phyloP scores from a whole-genome alignment of 169 alveolate species.

The Babesia sp. region DNA sequence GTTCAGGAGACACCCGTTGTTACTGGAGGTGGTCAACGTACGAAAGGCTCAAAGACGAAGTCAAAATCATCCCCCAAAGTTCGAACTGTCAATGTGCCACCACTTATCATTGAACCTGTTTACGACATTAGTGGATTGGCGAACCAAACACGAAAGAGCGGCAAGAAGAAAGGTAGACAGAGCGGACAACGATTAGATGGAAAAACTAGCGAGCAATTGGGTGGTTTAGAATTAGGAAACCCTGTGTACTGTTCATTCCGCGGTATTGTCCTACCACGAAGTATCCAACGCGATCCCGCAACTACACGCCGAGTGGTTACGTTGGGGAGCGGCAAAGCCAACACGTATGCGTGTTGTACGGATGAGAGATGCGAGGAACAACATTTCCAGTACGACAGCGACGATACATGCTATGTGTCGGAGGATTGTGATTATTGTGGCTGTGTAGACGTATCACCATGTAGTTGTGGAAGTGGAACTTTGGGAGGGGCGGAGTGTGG shows the following conservation, averaged over 20 bases:
- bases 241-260: conserved; percentile 5
- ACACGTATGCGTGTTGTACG: not conserved
- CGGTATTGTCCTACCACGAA: not conserved
- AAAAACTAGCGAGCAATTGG: not conserved
- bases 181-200: not conserved
- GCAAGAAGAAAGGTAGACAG: not conserved
- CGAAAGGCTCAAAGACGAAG: not conserved
- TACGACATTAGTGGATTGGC: not conserved
- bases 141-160: not conserved
- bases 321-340: not conserved
- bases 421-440: not conserved
- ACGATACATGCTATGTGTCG: not conserved
- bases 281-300: not conserved
- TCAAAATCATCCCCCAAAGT: not conserved
- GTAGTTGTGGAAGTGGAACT: not conserved
- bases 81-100: not conserved
- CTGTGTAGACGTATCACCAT: not conserved
- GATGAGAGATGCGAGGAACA: not conserved
- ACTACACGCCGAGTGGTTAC: not conserved
- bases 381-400: not conserved
- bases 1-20: not conserved
- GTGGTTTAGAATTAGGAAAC: not conserved
- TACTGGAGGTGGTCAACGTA: not conserved
- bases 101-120: not conserved
- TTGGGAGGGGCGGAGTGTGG: not conserved